Conservation (phyloP, 768 basidiomycete genomes). For the Termitomyces sp. region DNA sequence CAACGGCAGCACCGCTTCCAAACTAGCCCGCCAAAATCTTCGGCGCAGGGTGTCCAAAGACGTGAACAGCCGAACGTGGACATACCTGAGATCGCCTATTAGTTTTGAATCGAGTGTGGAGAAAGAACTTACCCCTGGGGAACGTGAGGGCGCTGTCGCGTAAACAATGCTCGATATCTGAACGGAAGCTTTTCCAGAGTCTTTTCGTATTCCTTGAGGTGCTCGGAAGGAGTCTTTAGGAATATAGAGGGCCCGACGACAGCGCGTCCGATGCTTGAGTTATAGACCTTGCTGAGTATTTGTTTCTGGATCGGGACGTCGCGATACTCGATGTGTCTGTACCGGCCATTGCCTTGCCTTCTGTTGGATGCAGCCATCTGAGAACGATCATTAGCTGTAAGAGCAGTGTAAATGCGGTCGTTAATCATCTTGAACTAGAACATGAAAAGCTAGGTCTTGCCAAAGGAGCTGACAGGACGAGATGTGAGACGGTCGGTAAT, state of each 20-base stretch:
- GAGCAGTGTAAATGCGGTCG: not conserved
- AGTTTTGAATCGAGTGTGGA: not conserved
- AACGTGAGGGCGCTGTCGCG: conserved; percentile 4
- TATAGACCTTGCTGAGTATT: not conserved
- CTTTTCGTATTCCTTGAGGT: not conserved
- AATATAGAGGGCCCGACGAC: not conserved
- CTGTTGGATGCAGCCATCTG: not conserved
- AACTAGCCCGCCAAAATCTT: conserved; percentile 6
- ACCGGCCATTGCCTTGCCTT: not conserved
- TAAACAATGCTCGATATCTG: not conserved
- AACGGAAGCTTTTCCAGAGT: not conserved
- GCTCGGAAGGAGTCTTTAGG: not conserved
- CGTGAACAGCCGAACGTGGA: conserved; percentile 15
- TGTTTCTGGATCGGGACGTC: conserved; percentile 1
- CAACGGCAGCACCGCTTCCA: conserved; percentile 15
- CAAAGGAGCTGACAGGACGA: not conserved
- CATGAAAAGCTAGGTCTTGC: not conserved
- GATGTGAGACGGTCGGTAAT: not conserved
- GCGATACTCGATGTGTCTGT: not conserved
- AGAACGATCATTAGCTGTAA: not conserved
- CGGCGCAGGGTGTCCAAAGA: conserved; percentile 4
- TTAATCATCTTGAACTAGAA: not conserved
- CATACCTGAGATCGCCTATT: conserved; percentile 6
- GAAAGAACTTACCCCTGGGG: conserved; percentile 13
- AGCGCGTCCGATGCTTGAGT: not conserved